phyloP scores from a whole-genome alignment of 2,329 filamentous ascomycete genomes.

The Fonsecaea nubica region DNA sequence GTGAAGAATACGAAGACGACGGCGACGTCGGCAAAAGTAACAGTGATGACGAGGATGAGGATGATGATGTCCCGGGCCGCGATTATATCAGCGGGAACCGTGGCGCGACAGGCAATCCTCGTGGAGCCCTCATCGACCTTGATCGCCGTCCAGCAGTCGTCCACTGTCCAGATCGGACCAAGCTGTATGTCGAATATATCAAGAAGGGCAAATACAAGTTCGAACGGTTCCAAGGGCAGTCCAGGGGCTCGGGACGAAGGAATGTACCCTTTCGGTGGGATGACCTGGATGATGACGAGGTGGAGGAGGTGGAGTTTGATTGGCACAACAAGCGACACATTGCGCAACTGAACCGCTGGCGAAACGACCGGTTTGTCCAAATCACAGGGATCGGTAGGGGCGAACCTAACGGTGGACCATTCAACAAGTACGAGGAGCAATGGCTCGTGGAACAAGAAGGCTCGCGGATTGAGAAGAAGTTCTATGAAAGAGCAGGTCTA shows the following conservation, averaged over 20 bases:
- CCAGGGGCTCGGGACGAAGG: neutral
- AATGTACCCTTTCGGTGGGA: conserved; percentile 15
- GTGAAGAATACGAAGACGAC: neutral
- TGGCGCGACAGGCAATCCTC: neutral
- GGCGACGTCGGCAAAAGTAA: no score
- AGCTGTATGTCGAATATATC: conserved; percentile 32
- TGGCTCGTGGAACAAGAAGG: conserved; percentile 24
- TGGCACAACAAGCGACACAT: conserved; percentile 26
- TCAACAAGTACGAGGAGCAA: conserved; percentile 42
- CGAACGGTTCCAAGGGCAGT: conserved; percentile 6
- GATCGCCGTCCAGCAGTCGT: conserved; percentile 1
- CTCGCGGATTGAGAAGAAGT: conserved; percentile 21
- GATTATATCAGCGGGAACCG: conserved; percentile 8
- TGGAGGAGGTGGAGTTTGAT: conserved; percentile 27
- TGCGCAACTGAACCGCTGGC: conserved; percentile 25
- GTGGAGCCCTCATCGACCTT: conserved; percentile 16
- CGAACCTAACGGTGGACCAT: neutral
- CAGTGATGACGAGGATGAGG: neutral
- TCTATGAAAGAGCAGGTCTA: conserved; percentile 4
- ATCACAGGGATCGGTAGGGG: conserved; percentile 3
- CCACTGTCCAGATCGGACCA: conserved; percentile 15
- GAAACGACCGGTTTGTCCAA: conserved; percentile 7
- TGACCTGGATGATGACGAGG: neutral
- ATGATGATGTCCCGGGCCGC: neutral
- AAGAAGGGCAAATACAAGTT: conserved; percentile 19